These are phyloP conservation scores for Metschnikowia arizonensis DNA, from an alignment of 805 yeast genomes.

Conservation along the genomic window DNA sequence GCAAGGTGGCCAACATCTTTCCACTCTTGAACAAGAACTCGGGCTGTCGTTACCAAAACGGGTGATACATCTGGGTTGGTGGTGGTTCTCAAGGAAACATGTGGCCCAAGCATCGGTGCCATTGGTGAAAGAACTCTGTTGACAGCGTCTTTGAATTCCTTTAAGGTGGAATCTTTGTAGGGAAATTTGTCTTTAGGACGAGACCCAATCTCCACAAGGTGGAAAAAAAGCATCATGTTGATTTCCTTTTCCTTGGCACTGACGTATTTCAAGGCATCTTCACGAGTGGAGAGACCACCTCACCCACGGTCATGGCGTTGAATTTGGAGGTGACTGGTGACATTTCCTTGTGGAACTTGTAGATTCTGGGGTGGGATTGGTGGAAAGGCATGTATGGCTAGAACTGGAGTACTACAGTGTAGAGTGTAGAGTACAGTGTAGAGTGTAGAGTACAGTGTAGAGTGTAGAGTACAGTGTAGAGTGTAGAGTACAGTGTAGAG, in stretches of 20 bases:
- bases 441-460: too few relatives aligned
- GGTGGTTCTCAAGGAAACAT: slow-evolving; percentile 54
- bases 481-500: too few relatives aligned
- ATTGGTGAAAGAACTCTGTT: slow-evolving; percentile 35
- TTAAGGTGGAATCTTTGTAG: slow-evolving; percentile 29
- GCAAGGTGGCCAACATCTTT: slow-evolving; percentile 46
- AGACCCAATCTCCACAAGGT: slow-evolving; percentile 37
- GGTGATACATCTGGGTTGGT: slow-evolving; percentile 51
- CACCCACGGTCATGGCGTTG: slow-evolving; percentile 57
- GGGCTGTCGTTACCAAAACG: slow-evolving; percentile 44
- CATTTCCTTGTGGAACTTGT: slow-evolving; percentile 55
- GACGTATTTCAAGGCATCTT: slow-evolving; percentile 42
- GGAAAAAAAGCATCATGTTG: slow-evolving; percentile 39
- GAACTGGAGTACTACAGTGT: too few relatives aligned
- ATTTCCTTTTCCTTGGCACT: slow-evolving; percentile 37
- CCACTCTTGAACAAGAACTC: slow-evolving; percentile 37
- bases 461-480: too few relatives aligned
- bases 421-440: too few relatives aligned
- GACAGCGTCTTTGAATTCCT: slow-evolving; percentile 41
- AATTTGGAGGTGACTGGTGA: slow-evolving; percentile 40
- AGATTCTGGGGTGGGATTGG: slow-evolving; percentile 52
- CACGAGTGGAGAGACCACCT: slow-evolving; percentile 42
- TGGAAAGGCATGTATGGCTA: slow-evolving; percentile 36
- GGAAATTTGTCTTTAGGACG: slow-evolving; percentile 32
- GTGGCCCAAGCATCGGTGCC: slow-evolving; percentile 57